A percentile compares a stretch with the other conserved stretches of the same genome.
Conservation (phyloP, 768 basidiomycete genomes). For the Psilocybe cubensis region DNA sequence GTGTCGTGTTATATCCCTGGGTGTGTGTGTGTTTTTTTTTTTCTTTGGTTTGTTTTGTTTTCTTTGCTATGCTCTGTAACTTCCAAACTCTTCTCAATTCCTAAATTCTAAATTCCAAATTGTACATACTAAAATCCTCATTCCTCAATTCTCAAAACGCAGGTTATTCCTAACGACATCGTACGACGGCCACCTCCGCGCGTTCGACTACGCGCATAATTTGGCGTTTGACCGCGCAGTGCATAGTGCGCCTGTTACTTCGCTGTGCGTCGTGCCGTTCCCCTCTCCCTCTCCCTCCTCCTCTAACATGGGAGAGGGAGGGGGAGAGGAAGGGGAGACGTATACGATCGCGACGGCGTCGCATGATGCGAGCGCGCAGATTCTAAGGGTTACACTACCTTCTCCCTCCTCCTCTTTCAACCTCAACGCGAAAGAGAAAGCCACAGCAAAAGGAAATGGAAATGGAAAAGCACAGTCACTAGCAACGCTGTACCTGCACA, state of each 20-base stretch:
- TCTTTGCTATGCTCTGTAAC: not conserved
- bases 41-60: not conserved
- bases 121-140: too few species aligned
- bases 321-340: constrained; percentile 25
- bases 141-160: not conserved
- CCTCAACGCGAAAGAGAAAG: not conserved
- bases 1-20: constrained; percentile 63
- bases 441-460: too few species aligned
- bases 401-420: constrained; percentile 12
- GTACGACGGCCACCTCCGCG: constrained; percentile 78
- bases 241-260: constrained; percentile 73
- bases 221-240: constrained; percentile 49
- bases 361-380: constrained; percentile 75
- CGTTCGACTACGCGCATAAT: constrained; percentile 73
- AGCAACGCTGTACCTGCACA: constrained; percentile 84
- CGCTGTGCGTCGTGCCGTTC: constrained; percentile 59
- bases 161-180: constrained; percentile 79
- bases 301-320: not conserved
- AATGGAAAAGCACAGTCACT: constrained; percentile 41
- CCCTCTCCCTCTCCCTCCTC: constrained; percentile 18
- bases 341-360: constrained; percentile 68
- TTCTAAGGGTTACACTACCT: constrained; percentile 46
- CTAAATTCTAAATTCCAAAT: too few species aligned
- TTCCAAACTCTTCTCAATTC: not conserved
- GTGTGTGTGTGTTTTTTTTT: constrained; percentile 36